phyloP scores from a whole-genome alignment of 1,284 basidiomycete genomes.

The Puccinia coronata region DNA sequence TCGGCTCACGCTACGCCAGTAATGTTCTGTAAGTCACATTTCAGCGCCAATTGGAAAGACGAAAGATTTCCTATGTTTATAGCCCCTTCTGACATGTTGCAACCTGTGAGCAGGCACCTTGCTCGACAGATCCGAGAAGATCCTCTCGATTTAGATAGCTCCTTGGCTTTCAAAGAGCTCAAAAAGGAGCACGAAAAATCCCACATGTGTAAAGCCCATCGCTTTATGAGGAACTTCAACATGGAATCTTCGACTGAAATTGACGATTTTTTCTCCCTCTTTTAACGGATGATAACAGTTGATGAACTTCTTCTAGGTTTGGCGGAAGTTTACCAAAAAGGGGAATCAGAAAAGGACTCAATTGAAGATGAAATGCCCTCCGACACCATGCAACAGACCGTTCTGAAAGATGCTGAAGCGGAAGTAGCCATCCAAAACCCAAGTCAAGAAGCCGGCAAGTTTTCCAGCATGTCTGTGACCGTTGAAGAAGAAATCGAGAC shows the following conservation, averaged over 20 bases:
- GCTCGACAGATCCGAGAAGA: constrained; percentile 2
- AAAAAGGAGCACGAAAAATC: constrained; percentile 8
- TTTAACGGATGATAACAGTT: not conserved
- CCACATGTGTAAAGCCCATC: not conserved
- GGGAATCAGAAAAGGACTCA: not conserved
- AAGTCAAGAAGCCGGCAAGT: not conserved
- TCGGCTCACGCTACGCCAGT: constrained; percentile 12
- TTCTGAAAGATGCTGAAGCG: not conserved
- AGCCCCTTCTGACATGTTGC: not conserved
- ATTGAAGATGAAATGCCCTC: not conserved
- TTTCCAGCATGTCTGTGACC: not conserved
- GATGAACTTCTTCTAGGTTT: constrained; percentile 6
- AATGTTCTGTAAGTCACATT: constrained; percentile 20
- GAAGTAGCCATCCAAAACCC: not conserved
- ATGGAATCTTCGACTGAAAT: not conserved
- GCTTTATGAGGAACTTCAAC: not conserved
- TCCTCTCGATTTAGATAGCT: not conserved
- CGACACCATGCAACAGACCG: not conserved
- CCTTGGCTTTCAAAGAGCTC: not conserved
- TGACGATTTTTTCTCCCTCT: not conserved
- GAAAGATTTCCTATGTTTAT: not conserved
- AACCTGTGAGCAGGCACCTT: constrained; percentile 5
- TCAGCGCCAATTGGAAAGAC: not conserved
- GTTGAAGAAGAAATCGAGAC: constrained; percentile 18
- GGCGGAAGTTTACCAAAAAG: not conserved